Percentiles rank a stretch among this genome's conserved stretches.
Evolutionary conservation across 148 eudicot species (phyloP).

Genomic region (Pouteria glomerata): DNA sequence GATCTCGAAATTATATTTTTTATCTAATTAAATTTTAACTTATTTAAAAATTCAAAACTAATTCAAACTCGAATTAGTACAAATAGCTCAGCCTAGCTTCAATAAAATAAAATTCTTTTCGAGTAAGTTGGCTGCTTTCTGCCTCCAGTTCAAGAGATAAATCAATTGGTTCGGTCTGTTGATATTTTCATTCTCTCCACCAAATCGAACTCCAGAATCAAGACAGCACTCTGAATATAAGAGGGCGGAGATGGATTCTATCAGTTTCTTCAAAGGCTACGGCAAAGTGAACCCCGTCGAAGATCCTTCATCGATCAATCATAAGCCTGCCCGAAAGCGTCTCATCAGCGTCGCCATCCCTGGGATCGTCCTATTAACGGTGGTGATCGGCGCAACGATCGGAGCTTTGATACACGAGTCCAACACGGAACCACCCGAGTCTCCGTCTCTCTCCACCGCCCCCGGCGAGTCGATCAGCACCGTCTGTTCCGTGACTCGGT

Average conservation of each 20-base stretch:
- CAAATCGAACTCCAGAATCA: too few relatives aligned
- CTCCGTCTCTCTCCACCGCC: background rate
- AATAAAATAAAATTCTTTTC: too few relatives aligned
- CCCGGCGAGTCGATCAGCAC: slow-evolving; percentile 15
- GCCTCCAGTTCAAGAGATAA: too few relatives aligned
- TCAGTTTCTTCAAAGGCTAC: slow-evolving; percentile 21
- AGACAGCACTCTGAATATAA: too few relatives aligned
- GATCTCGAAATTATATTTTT: too few relatives aligned
- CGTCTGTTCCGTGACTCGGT: slow-evolving; percentile 25
- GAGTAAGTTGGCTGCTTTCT: too few relatives aligned
- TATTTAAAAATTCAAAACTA: too few relatives aligned
- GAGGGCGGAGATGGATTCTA: slow-evolving; percentile 10
- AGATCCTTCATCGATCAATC: background rate
- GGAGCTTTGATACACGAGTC: slow-evolving; percentile 12
- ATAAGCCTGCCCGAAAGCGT: background rate
- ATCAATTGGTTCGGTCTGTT: too few relatives aligned
- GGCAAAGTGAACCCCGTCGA: slow-evolving; percentile 8
- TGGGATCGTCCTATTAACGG: slow-evolving; percentile 12
- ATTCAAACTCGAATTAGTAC: too few relatives aligned
- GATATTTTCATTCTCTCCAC: too few relatives aligned
- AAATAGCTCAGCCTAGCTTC: too few relatives aligned
- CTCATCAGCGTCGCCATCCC: slow-evolving; percentile 10
- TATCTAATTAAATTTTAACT: too few relatives aligned
- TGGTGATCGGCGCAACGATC: slow-evolving; percentile 8
- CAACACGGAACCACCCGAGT: slow-evolving; percentile 2